Percentiles rank a stretch among this genome's conserved stretches.
phyloP scores from a whole-genome alignment of 169 alveolate species.

The Plasmodium knowlesi region DNA sequence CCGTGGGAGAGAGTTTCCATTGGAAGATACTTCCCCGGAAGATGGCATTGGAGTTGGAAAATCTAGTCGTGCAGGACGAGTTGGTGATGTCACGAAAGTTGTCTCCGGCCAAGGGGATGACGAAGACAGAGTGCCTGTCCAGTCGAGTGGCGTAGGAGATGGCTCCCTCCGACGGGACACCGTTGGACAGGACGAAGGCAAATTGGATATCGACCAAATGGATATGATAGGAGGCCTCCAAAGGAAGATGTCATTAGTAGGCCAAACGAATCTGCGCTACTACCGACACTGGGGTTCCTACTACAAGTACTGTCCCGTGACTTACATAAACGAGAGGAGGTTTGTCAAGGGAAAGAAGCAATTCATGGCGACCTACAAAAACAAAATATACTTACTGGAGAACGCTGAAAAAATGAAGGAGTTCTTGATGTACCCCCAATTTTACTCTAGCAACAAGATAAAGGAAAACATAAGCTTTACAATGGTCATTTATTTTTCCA shows the following conservation, averaged over 20 bases:
- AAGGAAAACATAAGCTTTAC: constrained; percentile 21
- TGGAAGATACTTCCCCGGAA: not conserved
- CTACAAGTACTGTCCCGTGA: constrained; percentile 62
- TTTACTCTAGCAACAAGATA: constrained; percentile 49
- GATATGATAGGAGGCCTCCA: too few species aligned
- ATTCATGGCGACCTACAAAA: constrained; percentile 18
- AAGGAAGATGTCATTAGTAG: not conserved
- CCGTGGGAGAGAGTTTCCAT: not conserved
- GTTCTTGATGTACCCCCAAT: constrained; percentile 43
- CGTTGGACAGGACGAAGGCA: not conserved
- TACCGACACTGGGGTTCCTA: constrained; percentile 33
- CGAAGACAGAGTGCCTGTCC: not conserved
- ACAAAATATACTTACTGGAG: constrained; percentile 33
- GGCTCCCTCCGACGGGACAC: not conserved
- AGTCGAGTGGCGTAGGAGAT: not conserved
- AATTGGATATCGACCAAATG: not conserved
- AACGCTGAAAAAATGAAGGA: constrained; percentile 33
- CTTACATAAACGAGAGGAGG: constrained; percentile 48
- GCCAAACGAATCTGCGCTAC: not conserved
- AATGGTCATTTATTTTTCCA: constrained; percentile 55
- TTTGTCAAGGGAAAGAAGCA: constrained; percentile 27
- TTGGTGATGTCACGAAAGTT: not conserved
- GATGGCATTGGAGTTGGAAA: not conserved
- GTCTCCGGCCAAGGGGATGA: not conserved
- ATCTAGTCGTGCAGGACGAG: not conserved